Evolutionary conservation across 1,284 basidiomycete species (phyloP).

Genomic region (Vanrija pseudolonga): DNA sequence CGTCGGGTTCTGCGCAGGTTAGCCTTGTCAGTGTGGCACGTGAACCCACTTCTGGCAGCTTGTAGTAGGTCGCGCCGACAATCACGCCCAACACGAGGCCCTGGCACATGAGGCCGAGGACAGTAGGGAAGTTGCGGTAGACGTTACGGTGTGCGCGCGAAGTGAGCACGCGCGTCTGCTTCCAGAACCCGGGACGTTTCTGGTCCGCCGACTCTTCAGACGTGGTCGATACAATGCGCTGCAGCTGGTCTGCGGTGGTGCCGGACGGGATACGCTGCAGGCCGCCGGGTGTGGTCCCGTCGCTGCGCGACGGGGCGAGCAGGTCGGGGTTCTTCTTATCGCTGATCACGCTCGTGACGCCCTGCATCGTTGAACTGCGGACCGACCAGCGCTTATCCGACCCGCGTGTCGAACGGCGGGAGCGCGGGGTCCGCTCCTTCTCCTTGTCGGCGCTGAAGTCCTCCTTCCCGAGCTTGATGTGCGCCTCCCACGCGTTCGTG

Average conservation of each 20-base stretch:
- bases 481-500: constrained; percentile 31
- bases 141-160: constrained; percentile 44
- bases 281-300: not conserved
- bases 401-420: too few relatives aligned
- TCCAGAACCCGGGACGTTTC: constrained; percentile 33
- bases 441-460: too few relatives aligned
- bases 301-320: not conserved
- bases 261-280: not conserved
- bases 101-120: constrained; percentile 43
- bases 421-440: too few relatives aligned
- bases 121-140: constrained; percentile 42
- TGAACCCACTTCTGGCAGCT: constrained; percentile 23
- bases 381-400: not conserved
- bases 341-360: not conserved
- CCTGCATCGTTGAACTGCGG: too few relatives aligned
- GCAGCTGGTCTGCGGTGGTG: constrained; percentile 2
- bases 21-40: not conserved
- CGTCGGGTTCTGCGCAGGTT: constrained; percentile 36
- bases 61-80: constrained; percentile 28
- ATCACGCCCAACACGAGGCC: constrained; percentile 41
- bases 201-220: constrained; percentile 12
- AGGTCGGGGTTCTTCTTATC: not conserved
- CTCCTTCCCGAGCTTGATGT: not conserved
- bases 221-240: not conserved
- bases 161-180: constrained; percentile 44